These are phyloP conservation scores for Alternaria atra DNA, from an alignment of 2,329 filamentous ascomycete species.

Conservation along the genomic window DNA sequence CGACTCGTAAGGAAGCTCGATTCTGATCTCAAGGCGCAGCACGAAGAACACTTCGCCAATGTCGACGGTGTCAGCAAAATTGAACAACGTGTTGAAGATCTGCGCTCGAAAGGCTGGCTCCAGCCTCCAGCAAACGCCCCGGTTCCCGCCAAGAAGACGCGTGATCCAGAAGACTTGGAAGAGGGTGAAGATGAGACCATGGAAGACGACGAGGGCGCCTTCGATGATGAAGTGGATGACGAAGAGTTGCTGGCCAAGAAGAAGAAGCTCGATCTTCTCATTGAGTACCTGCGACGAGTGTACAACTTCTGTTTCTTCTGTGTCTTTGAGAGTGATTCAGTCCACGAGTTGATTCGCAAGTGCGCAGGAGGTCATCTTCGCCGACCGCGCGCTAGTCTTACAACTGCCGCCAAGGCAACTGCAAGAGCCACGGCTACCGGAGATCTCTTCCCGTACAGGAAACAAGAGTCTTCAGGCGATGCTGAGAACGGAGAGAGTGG, in stretches of 20 bases:
- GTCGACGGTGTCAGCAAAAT: conserved; percentile 78
- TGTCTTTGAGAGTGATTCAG: conserved; percentile 96
- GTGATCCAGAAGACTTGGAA: conserved; percentile 70
- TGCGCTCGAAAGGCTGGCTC: conserved; percentile 78
- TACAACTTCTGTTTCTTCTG: conserved; percentile 99
- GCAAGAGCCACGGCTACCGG: conserved; percentile 85
- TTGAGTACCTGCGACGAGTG: conserved; percentile 94
- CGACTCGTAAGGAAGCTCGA: conserved; percentile 87
- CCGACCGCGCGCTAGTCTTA: conserved; percentile 85
- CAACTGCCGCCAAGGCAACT: conserved; percentile 81
- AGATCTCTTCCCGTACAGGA: conserved; percentile 84
- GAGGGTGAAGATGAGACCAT: conserved; percentile 74
- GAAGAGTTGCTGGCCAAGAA: conserved; percentile 91
- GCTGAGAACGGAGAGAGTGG: conserved; percentile 69
- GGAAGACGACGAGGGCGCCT: conserved; percentile 71
- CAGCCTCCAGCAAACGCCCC: conserved; percentile 69
- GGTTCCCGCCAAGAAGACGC: conserved; percentile 66
- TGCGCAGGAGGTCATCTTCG: conserved; percentile 97
- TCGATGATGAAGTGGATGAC: conserved; percentile 84
- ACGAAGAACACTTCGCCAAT: conserved; percentile 50
- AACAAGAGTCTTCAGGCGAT: conserved; percentile 70
- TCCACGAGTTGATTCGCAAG: conserved; percentile 94
- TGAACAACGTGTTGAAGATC: conserved; percentile 84
- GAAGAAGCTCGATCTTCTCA: conserved; percentile 94
- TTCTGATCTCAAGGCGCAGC: conserved; percentile 78